Evolutionary conservation across 2,329 filamentous ascomycete species (phyloP).

Genomic region (Colletotrichum sp.): DNA sequence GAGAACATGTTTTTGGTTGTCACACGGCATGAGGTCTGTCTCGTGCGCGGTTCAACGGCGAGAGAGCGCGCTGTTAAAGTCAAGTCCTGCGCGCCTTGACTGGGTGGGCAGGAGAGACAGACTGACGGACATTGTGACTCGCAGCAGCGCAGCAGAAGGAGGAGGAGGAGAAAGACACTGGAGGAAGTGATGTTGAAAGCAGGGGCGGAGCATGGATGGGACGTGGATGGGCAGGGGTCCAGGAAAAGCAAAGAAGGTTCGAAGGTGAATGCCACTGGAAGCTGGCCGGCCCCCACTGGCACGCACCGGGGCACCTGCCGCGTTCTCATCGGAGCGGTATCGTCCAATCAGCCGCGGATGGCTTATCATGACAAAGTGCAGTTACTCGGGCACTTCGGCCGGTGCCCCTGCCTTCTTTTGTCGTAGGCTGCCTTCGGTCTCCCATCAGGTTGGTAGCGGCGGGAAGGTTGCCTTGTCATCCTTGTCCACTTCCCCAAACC

Average conservation of each 20-base stretch:
- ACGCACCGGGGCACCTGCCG: neutral
- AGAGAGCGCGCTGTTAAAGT: neutral
- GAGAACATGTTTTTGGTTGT: neutral
- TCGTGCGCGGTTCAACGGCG: neutral
- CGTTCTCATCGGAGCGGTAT: neutral
- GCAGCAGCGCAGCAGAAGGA: neutral
- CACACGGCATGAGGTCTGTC: neutral
- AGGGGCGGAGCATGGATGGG: neutral
- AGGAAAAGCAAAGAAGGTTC: conserved; percentile 15
- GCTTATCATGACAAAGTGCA: conserved; percentile 19
- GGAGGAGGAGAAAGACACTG: neutral
- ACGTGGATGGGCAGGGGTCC: neutral
- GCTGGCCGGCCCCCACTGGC: neutral
- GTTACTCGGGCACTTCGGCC: conserved; percentile 2
- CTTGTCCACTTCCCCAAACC: conserved; percentile 2
- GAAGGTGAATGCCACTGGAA: neutral
- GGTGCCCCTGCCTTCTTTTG: neutral
- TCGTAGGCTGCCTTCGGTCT: neutral
- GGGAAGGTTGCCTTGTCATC: neutral
- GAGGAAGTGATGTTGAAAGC: neutral
- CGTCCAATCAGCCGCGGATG: neutral
- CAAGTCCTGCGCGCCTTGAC: neutral
- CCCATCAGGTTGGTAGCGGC: conserved; percentile 17
- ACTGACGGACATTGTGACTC: neutral
- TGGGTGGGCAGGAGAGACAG: neutral